A percentile compares a stretch with the other conserved stretches of the same genome.
Evolutionary conservation across 2,329 filamentous ascomycete genomes (phyloP).

Genomic region (Hortaea werneckii): DNA sequence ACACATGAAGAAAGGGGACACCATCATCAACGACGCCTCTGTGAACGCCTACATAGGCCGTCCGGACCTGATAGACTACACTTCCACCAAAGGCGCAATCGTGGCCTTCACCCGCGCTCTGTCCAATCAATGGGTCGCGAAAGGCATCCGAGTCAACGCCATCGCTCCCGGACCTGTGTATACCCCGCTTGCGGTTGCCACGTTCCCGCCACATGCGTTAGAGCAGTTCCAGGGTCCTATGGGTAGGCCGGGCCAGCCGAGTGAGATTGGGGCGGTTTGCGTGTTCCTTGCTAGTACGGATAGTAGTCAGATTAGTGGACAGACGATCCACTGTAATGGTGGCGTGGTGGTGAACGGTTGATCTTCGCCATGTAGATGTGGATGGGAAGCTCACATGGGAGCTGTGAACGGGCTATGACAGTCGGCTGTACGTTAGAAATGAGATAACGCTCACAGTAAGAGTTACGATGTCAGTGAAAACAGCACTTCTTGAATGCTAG

Average conservation of each 20-base stretch:
- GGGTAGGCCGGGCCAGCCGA: slow-evolving; percentile 67
- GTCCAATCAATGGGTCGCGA: slow-evolving; percentile 61
- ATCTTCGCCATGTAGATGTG: background rate
- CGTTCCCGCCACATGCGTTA: slow-evolving; percentile 60
- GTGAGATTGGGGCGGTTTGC: slow-evolving; percentile 71
- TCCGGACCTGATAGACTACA: slow-evolving; percentile 73
- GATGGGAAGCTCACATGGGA: too few species aligned
- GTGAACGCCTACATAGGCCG: slow-evolving; percentile 77
- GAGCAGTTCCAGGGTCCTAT: slow-evolving; percentile 65
- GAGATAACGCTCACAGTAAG: too few species aligned
- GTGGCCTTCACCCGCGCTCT: slow-evolving; percentile 68
- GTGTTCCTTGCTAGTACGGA: slow-evolving; percentile 71
- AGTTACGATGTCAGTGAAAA: too few species aligned
- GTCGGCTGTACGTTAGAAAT: too few species aligned
- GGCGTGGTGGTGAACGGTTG: slow-evolving; percentile 43
- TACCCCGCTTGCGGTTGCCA: slow-evolving; percentile 65
- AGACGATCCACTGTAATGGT: slow-evolving; percentile 57
- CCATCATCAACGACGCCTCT: slow-evolving; percentile 78
- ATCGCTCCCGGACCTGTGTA: slow-evolving; percentile 72
- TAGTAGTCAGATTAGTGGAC: slow-evolving; percentile 63
- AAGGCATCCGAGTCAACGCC: slow-evolving; percentile 66
- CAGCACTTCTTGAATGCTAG: too few species aligned
- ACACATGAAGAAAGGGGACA: slow-evolving; percentile 63
- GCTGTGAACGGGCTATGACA: too few species aligned
- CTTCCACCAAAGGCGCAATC: slow-evolving; percentile 68